Evolutionary conservation across 1,284 basidiomycete species (phyloP), one percentile per base, ranked within the genome.

Genomic region (Leccinum proliferum): DNA sequence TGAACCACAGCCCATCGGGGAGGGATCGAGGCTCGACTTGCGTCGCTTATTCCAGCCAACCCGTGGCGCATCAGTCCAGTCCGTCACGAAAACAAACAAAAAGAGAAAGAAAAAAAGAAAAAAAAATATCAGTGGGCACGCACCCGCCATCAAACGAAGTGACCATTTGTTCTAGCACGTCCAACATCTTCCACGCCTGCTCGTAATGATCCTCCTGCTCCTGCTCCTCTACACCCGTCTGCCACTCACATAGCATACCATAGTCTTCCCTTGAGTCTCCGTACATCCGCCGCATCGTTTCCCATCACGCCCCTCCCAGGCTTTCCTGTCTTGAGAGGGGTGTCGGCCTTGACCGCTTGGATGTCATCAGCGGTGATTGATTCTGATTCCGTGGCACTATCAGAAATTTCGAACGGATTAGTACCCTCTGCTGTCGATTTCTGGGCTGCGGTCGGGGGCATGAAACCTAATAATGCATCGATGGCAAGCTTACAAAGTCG

Each of bases 401-500:
- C 71, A 3, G 81, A 67, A 67, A 78, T 74, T 43, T 83, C 79
- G 70, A 92, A 92, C 1, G 89, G 89, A 71, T 92, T 85, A 7
- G 76, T 73, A 8, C 79, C 76, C 8, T 75, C 72, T n/a, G 72
- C 63, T 1, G 65, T 50, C 3, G 72, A 59, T 58, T 75, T 76
- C 6, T 72, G 60, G 1, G 74, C 18, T 11, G 68, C 64, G 29
- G 66, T 64, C 2, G 77, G 70, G 2, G 76, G 68, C 50, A 73
- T 80, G 6, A 94, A 77, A 9, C 91, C 86, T 4, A 84, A 76
- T 0, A 94, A 73, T 1, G 85, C 84, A 37, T 92, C 89, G 2
- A 88, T 78, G 1, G 92, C 92, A 39, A 92, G 85, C 67, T 90
- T 90, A 83, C 87, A 93, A 1, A 96, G 77, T 4, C 94, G 84